A percentile compares a stretch with the other conserved stretches of the same genome.
These are phyloP conservation scores for Boechera divaricarpa DNA, from an alignment of 345 rosid genomes.

Conservation along the genomic window DNA sequence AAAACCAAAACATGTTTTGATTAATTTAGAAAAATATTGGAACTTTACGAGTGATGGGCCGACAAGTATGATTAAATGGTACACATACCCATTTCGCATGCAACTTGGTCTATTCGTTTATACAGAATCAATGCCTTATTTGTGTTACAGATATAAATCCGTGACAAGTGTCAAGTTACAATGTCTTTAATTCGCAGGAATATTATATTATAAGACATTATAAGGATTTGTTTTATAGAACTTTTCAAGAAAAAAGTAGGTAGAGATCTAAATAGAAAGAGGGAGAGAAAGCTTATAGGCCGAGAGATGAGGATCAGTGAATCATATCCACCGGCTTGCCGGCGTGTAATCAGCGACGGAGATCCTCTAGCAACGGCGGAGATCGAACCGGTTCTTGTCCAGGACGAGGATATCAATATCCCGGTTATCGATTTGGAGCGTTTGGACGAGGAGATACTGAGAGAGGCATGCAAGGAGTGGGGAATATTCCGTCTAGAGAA, in stretches of 20 bases:
- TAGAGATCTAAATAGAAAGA: slow-evolving; percentile 18
- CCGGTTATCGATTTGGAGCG: slow-evolving; percentile 61
- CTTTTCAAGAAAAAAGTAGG: not conserved
- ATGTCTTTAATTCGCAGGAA: slow-evolving; percentile 9
- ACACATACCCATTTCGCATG: slow-evolving; percentile 28
- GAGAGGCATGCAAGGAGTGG: slow-evolving; percentile 65
- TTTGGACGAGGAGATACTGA: slow-evolving; percentile 50
- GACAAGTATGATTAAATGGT: slow-evolving; percentile 25
- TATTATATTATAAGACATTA: slow-evolving; percentile 9
- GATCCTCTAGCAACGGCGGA: slow-evolving; percentile 14
- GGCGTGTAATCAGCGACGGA: slow-evolving; percentile 25
- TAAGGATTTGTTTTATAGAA: not conserved
- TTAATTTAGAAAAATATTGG: slow-evolving; percentile 2
- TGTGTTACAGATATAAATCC: slow-evolving; percentile 4
- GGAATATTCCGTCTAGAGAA: slow-evolving; percentile 72
- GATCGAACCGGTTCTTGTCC: slow-evolving; percentile 30
- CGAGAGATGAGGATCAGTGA: slow-evolving; percentile 43
- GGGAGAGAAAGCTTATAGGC: slow-evolving; percentile 5
- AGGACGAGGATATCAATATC: slow-evolving; percentile 47
- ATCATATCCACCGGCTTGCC: slow-evolving; percentile 62
- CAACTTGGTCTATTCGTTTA: too few relatives aligned
- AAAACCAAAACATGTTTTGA: not conserved
- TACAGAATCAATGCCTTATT: too few relatives aligned
- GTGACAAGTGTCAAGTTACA: slow-evolving; percentile 26
- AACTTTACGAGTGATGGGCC: slow-evolving; percentile 22